These are phyloP conservation scores for Nakazawaea ernobii DNA, from an alignment of 805 yeast species.

Conservation along the genomic window DNA sequence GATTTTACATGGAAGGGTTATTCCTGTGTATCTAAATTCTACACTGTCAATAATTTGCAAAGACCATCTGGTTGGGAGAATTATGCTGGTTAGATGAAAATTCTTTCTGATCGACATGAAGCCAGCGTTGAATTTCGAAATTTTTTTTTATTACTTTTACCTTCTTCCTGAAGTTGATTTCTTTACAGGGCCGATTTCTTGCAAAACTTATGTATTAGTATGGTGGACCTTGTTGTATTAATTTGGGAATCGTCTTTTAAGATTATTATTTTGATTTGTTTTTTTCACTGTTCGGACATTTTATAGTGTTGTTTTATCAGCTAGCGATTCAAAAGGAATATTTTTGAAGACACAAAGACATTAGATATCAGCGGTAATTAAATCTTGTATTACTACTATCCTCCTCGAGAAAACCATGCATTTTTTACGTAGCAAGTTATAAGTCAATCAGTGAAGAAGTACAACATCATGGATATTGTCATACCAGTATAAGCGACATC, in stretches of 20 bases:
- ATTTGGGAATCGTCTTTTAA: too few species aligned
- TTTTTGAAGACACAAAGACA: too few species aligned
- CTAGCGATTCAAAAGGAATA: too few species aligned
- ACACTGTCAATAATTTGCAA: conserved; percentile 43
- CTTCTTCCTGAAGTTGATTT: too few species aligned
- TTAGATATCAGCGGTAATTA: too few species aligned
- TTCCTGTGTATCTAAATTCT: conserved; percentile 65
- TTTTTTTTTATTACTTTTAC: too few species aligned
- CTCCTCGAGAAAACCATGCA: too few species aligned
- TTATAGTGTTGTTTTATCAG: background rate
- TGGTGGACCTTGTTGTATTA: too few species aligned
- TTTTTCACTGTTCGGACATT: background rate
- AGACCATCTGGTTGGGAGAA: conserved; percentile 72
- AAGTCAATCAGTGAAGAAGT: background rate
- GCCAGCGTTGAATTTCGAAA: too few species aligned
- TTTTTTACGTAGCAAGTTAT: too few species aligned
- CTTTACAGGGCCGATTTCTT: conserved; percentile 10
- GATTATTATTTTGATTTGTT: too few species aligned
- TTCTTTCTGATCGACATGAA: background rate
- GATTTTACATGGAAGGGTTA: conserved; percentile 76
- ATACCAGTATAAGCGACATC: background rate
- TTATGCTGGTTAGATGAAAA: conserved; percentile 28
- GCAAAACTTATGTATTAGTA: too few species aligned
- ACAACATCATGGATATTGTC: background rate
- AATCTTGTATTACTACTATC: background rate